These are phyloP conservation scores for Pyrus bretschneideri DNA, from an alignment of 306 rosid species.

Conservation along the genomic window DNA sequence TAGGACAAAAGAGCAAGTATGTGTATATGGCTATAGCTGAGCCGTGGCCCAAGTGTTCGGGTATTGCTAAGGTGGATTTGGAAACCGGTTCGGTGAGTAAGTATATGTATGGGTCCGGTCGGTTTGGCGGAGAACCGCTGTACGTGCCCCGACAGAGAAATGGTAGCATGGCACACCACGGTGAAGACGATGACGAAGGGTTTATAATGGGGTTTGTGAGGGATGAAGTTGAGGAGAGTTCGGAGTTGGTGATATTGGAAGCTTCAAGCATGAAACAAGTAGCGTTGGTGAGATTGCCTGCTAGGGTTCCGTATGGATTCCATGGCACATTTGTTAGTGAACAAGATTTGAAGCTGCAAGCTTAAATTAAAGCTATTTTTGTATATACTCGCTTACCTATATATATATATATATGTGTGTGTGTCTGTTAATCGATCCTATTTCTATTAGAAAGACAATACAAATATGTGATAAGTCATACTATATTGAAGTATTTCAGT, in stretches of 20 bases:
- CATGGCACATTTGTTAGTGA: constrained; percentile 38
- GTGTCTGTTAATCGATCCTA: no score
- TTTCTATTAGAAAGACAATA: no score
- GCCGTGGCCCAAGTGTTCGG: constrained; percentile 84
- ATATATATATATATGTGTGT: no score
- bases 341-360: constrained; percentile 19
- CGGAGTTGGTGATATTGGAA: constrained; percentile 33
- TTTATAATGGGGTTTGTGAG: constrained; percentile 32
- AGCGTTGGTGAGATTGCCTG: constrained; percentile 26
- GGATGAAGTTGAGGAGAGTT: constrained; percentile 30
- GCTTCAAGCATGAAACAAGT: constrained; percentile 37
- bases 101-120: constrained; percentile 28
- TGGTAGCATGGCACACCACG: not conserved
- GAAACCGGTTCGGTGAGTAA: constrained; percentile 35
- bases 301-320: constrained; percentile 48
- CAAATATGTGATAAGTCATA: no score
- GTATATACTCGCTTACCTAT: no score
- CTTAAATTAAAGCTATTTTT: not conserved
- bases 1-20: constrained; percentile 50
- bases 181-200: constrained; percentile 20
- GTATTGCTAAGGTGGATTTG: constrained; percentile 70
- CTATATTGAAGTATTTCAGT: no score
- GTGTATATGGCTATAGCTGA: constrained; percentile 59
- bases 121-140: constrained; percentile 72
- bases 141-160: constrained; percentile 26